Base-by-base conservation (phyloP, 1,284 basidiomycete species). In the Peniophora sp. region DNA sequence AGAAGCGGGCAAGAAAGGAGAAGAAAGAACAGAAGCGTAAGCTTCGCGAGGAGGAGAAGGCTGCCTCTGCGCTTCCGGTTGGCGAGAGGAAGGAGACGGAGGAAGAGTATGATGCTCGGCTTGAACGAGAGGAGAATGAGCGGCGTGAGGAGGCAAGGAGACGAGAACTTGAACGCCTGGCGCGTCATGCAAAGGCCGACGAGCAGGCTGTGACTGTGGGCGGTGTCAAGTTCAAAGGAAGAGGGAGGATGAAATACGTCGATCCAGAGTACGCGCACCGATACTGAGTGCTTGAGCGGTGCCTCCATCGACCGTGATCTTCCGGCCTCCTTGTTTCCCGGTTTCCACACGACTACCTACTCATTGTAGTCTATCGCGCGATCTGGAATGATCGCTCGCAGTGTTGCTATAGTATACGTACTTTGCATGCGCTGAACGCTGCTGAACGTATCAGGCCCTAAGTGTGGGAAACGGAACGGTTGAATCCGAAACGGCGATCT, bases 101-200 rank as follows among this genome's bases (percentile, higher is more conserved):
- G 55, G 73, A 74, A 61, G 84, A 88, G 61, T 85, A 87, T 57
- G 86, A 87, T 61, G 79, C 79, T 0, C 68, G 85, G 39, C 61
- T 88, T 44, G 85, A 87, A 59, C 69, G 81, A 34, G 86, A 89
- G 62, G 85, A 88, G 64, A 74, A 74, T 24, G 81, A 83, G 58
- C 69, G 83, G 24, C 56, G 78, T 0, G 80, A 74, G 55, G 69
- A 65, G 5, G 71, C 67, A 27, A 71, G 70, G 50, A 71, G 64
- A 55, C 65, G 60, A 43, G 76, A 83, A 52, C 61, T 86, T 27
- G 73, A 77, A 55, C 65, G 71, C 45, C 61, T 85, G 44, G 75
- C 27, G 12, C 27, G 73, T 53, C 63, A 67, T 49, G 61, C 61
- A 16, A 6, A 8, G 24, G 64, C 70, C 48, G 69, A 74, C 38